These are phyloP conservation scores for Stephania cephalantha DNA, from an alignment of 164 flowering plant species.

Conservation along the genomic window DNA sequence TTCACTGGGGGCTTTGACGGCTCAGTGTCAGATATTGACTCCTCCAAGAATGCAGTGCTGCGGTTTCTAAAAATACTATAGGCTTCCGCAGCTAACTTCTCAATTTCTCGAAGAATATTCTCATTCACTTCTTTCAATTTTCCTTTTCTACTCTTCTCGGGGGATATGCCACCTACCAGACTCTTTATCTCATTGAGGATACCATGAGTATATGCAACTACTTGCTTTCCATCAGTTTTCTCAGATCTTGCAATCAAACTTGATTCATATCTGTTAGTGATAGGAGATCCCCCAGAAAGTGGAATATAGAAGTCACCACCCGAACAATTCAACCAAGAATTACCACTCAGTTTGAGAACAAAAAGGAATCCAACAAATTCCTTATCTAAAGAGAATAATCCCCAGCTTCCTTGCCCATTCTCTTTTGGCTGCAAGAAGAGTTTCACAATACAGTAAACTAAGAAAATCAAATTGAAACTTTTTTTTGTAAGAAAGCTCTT, in stretches of 20 bases:
- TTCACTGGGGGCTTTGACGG: slow-evolving; percentile 30
- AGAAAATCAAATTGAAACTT: neutral
- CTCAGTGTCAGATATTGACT: slow-evolving; percentile 34
- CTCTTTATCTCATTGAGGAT: slow-evolving; percentile 72
- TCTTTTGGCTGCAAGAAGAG: slow-evolving; percentile 53
- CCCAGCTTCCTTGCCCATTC: slow-evolving; percentile 51
- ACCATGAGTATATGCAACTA: slow-evolving; percentile 50
- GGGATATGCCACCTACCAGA: slow-evolving; percentile 69
- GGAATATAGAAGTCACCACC: slow-evolving; percentile 81
- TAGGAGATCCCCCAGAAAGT: slow-evolving; percentile 26
- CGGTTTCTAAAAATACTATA: slow-evolving; percentile 84
- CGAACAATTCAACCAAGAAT: slow-evolving; percentile 62
- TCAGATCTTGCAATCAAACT: slow-evolving; percentile 17
- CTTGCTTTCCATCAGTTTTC: slow-evolving; percentile 22
- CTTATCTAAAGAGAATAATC: slow-evolving; percentile 55
- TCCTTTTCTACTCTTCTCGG: slow-evolving; percentile 47
- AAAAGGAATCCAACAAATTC: slow-evolving; percentile 58
- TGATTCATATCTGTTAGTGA: slow-evolving; percentile 14
- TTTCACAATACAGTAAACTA: neutral
- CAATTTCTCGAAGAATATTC: slow-evolving; percentile 85
- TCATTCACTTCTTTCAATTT: slow-evolving; percentile 60
- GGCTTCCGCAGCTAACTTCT: slow-evolving; percentile 98
- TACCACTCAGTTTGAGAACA: slow-evolving; percentile 71
- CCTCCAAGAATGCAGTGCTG: slow-evolving; percentile 45
- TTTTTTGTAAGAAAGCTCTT: too few species aligned